These are phyloP conservation scores for Juglanconis sp. DNA, from an alignment of 2,329 filamentous ascomycete species.

Conservation along the genomic window DNA sequence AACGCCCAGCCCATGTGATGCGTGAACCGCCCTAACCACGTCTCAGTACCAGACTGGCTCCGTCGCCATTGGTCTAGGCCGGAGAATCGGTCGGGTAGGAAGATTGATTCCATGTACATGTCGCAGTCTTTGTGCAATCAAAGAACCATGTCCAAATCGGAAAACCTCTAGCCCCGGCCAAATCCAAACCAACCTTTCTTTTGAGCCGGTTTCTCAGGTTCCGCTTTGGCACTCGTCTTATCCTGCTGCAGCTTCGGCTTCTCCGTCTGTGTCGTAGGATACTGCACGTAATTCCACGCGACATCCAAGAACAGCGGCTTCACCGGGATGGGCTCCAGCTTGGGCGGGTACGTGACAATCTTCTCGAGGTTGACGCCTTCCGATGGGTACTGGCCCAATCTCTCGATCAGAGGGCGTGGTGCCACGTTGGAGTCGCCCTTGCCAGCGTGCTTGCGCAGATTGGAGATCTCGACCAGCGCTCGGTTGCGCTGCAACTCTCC, in stretches of 20 bases:
- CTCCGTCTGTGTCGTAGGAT: constrained; percentile 60
- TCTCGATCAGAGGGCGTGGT: constrained; percentile 64
- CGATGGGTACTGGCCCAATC: constrained; percentile 70
- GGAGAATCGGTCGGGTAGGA: not conserved
- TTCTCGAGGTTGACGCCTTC: constrained; percentile 72
- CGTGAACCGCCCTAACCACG: not conserved
- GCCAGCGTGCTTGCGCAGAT: constrained; percentile 49
- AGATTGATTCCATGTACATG: not conserved
- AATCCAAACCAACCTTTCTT: constrained; percentile 81
- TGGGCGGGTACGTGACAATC: constrained; percentile 83
- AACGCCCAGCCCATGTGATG: not conserved
- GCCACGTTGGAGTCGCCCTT: constrained; percentile 35
- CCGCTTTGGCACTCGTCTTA: constrained; percentile 27
- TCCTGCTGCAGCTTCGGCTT: constrained; percentile 24
- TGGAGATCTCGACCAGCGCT: constrained; percentile 79
- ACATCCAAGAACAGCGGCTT: constrained; percentile 96
- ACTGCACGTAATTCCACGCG: constrained; percentile 96
- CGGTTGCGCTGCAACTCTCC: constrained; percentile 76
- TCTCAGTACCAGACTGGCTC: not conserved
- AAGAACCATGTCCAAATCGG: not conserved
- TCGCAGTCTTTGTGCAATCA: not conserved
- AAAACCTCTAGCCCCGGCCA: constrained; percentile 39
- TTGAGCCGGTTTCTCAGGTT: constrained; percentile 45
- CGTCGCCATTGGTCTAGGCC: not conserved
- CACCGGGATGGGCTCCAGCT: constrained; percentile 76